Evolutionary conservation across 352 stramenopile species (phyloP), one percentile per base, ranked within the genome.

Genomic region (Phytophthora uliginosa): DNA sequence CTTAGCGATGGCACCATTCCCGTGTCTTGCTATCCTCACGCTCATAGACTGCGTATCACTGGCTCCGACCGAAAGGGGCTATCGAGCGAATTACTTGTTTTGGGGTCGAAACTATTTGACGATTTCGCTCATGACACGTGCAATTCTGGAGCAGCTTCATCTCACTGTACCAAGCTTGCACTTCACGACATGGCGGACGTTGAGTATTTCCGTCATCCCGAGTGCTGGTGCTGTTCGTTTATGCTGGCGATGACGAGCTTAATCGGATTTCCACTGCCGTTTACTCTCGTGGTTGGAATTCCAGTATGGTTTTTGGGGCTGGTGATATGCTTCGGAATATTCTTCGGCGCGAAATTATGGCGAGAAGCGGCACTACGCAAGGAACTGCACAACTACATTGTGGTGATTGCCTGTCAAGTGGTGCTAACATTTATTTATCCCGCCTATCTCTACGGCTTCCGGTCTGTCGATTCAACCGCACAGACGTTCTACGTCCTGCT

Each of bases 361-460:
- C 47, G 51, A 15, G 69, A 82, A 42, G 26, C 40, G 0, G 47
- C 42, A 7, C 48, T 74, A 4, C 58, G 65, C 2, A 54, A 57
- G 13, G 69, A 82, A 18, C 24, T 86, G 8, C 18, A 59, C 0
- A 69, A 69, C n/a, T 81, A 78, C 33, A 24, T 79, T 17, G 33
- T 74, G 2, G 72, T 86, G 0, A 82, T 88, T 26, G 22, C 62
- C 17, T 63, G 58, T 3, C 77, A 91, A 67, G 60, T 88, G 1
- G 54, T 63, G 6, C 52, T 86, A 40, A 86, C 73, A 9, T 56
- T 89, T 60, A 73, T 88, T n/a, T 89, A 89, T 42, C 76, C 76
- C 3, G 50, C 77, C n/a, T 91, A 85, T 69, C 78, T 83, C n/a
- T 82, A 78, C 31, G 78, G 73, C 0, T 85, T 88, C 36, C 61